Base-by-base conservation (phyloP, 2,329 filamentous ascomycete genomes). In the Hymenoscyphus scutula region DNA sequence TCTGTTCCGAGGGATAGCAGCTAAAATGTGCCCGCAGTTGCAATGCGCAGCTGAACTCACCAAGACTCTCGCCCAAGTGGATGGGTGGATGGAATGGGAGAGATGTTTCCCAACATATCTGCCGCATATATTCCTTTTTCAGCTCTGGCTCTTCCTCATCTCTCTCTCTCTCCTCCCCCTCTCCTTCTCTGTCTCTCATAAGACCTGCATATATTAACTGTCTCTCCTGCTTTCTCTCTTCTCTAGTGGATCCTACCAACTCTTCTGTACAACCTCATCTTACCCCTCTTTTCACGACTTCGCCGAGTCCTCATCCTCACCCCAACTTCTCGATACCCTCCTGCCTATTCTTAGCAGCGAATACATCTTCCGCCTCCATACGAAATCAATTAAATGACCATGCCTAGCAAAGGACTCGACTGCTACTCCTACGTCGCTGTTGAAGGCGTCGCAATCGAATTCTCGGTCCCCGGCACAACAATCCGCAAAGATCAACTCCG, bases 361-460 rank as follows among this genome's bases (percentile, higher is more conserved):
- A 51, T 25, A 15, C 45, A 1, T 23, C 19, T 19, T 51, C 11
- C 10, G 13, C 10, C 13, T 51, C 19, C 3, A 15, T 51, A 51
- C 23, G 8, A 51, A 51, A 25, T 51, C 10, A 51, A 51, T 13
- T 5, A 51, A 51, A 51, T 13, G 23, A 23, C 45, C 45, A 80
- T 81, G 76, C 77, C 77, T 1, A 77, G 75, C 67, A 78, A 78
- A 70, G 77, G 77, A 13, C 68, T 79, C 53, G 71, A 76, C 27
- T 69, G 67, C 5, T 77, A 75, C 70, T 75, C 74, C 5, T 79
- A 78, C 66, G 74, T 78, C 61, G 72, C 72, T 13, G 77, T 76
- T 5, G 70, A 73, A 1, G 77, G 74, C 48, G 75, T 76, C 61
- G 73, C 76, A 54, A 76, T 82, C 64, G 77, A 80, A 62, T 76